Evolutionary conservation across 495 filamentous ascomycete genomes (phyloP), one percentile per base, ranked within the genome.

Genomic region (Astrothelium macrocarpum): DNA sequence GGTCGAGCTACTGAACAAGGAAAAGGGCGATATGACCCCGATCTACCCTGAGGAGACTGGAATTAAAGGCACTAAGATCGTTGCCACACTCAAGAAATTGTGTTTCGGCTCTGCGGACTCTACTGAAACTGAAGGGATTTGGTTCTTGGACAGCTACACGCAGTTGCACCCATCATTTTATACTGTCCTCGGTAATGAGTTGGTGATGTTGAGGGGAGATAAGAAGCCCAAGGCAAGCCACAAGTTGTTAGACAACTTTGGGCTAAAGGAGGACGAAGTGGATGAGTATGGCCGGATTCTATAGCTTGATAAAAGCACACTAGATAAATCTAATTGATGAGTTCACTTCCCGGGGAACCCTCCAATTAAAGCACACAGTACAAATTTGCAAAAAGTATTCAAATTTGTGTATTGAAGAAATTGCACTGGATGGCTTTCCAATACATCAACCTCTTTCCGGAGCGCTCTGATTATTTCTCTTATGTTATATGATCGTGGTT

Each of bases 51-150:
- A 29, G 20, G 2, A 16, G 7, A 56, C 49, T 29, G 49, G 11
- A 20, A 11, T 28, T 5, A 7, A 83, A 0, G 90, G 91, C 1
- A 85, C 96, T 85, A 96, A 95, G 76, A 71, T 97, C 18, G 78
- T 80, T 34, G 77, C 83, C 4, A 73, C 71, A 9, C 80, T 95
- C 18, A 85, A 84, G 71, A 78, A 83, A 58, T 74, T 90, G 32
- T 70, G 66, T 28, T 25, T 63, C 62, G 67, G 9, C 0, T 11
- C 20, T 7, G 25, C 23, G 23, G 2, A 5, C 20, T n/a, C 9
- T 4, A 29, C 49, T 26, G 49, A 29, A 29, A 29, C 49, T 4
- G 49, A 56, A 25, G 23, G 62, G 32, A 53, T 71, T 68, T 77
- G 81, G 67, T 83, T 80, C 67, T 80, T 91, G 62, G 83, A 85